These are phyloP conservation scores for Apiospora koreana DNA, from an alignment of 2,329 filamentous ascomycete genomes.

Conservation along the genomic window DNA sequence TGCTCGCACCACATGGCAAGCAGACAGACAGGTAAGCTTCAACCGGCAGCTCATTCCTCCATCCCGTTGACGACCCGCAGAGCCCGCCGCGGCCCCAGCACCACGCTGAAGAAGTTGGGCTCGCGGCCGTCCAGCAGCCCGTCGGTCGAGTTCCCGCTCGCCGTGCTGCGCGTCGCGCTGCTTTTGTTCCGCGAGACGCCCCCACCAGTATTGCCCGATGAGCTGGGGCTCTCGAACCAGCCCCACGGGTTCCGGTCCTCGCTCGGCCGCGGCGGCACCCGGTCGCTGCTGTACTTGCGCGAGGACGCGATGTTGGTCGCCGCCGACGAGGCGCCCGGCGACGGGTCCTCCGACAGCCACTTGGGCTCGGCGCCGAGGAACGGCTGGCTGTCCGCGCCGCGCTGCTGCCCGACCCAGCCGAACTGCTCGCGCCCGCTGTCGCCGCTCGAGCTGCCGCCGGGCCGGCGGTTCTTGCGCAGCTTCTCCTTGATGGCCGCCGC, in stretches of 20 bases:
- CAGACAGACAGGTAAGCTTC: neutral
- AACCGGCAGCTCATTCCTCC: conserved; percentile 36
- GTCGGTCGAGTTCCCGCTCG: conserved; percentile 36
- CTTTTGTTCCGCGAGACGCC: conserved; percentile 30
- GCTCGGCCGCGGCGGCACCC: conserved; percentile 23
- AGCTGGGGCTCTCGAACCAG: conserved; percentile 22
- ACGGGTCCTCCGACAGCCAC: conserved; percentile 24
- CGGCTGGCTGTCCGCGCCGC: neutral
- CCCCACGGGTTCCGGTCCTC: conserved; percentile 30
- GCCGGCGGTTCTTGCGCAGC: conserved; percentile 23
- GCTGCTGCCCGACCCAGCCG: conserved; percentile 10
- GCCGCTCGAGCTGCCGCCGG: conserved; percentile 9
- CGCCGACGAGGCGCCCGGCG: conserved; percentile 19
- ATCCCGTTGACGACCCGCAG: conserved; percentile 66
- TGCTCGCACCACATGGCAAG: neutral
- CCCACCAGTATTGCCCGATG: conserved; percentile 18
- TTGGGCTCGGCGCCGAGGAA: conserved; percentile 25
- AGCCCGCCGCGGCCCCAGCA: conserved; percentile 68
- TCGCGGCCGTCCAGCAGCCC: conserved; percentile 51
- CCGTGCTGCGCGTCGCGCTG: conserved; percentile 36
- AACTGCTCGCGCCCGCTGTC: conserved; percentile 23
- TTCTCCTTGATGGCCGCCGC: conserved; percentile 25
- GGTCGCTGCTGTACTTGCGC: conserved; percentile 8
- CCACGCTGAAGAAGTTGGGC: conserved; percentile 70
- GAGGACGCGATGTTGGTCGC: neutral